These are phyloP conservation scores for Paspalum notatum DNA, from an alignment of 176 grass and related monocot genomes.

Conservation along the genomic window DNA sequence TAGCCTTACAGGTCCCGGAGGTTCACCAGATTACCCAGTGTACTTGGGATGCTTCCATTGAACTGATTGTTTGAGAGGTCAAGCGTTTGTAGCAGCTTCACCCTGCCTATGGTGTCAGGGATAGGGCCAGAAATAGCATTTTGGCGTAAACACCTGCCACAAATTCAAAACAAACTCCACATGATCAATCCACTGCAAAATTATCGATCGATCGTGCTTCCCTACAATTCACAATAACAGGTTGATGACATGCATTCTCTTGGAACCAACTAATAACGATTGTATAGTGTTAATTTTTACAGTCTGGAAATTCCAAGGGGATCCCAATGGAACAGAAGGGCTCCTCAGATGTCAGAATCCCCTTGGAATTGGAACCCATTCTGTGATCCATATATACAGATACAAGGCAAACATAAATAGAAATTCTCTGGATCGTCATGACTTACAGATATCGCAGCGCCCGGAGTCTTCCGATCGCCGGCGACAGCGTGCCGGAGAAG, in stretches of 20 bases:
- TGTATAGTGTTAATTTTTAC: background rate
- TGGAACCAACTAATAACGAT: background rate
- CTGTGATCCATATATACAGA: background rate
- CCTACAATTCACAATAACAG: background rate
- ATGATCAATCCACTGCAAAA: background rate
- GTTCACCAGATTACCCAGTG: conserved; percentile 42
- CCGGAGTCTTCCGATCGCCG: conserved; percentile 62
- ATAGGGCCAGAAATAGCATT: conserved; percentile 73
- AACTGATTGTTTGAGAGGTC: conserved; percentile 77
- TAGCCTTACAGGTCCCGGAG: conserved; percentile 67
- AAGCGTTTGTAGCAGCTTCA: conserved; percentile 56
- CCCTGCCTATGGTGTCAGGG: conserved; percentile 55
- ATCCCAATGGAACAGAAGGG: background rate
- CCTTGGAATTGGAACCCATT: too few species aligned
- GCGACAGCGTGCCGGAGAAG: conserved; percentile 68
- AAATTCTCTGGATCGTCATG: background rate
- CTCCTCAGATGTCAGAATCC: background rate
- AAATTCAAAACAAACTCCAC: conserved; percentile 4
- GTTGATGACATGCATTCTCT: background rate
- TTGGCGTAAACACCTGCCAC: conserved; percentile 60
- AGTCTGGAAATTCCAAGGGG: background rate
- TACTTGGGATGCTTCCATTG: conserved; percentile 63
- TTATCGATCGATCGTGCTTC: background rate
- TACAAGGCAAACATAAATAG: background rate
- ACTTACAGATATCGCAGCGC: conserved; percentile 62